Percentiles rank a stretch among this genome's conserved stretches.
phyloP scores from a whole-genome alignment of 495 filamentous ascomycete genomes.

The Penicillium verhagenii region DNA sequence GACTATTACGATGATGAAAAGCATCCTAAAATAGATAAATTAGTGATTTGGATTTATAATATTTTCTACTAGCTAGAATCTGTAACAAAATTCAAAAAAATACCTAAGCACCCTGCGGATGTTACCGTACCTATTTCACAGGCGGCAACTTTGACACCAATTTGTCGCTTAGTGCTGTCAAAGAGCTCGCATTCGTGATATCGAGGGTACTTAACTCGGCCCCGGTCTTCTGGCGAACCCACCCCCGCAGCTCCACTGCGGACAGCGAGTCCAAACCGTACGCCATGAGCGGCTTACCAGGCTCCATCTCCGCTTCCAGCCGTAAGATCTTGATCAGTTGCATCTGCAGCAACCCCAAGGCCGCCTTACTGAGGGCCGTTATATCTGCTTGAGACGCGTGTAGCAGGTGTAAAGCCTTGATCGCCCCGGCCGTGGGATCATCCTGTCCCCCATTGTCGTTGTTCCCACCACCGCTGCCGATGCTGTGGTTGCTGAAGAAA shows the following conservation, averaged over 20 bases:
- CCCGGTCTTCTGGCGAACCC: not conserved
- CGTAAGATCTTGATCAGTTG: not conserved
- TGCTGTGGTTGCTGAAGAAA: not conserved
- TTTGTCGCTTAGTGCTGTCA: not conserved
- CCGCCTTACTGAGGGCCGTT: not conserved
- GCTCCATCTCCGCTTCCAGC: not conserved
- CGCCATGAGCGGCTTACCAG: not conserved
- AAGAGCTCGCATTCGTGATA: not conserved
- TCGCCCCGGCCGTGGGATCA: not conserved
- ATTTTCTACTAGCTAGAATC: no score
- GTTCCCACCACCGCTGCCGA: not conserved
- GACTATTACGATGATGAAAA: no score
- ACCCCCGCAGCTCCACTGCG: not conserved
- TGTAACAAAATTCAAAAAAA: no score
- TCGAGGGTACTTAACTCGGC: not conserved
- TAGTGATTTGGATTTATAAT: no score
- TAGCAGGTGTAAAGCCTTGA: not conserved
- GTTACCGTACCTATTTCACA: not conserved
- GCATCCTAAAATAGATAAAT: no score
- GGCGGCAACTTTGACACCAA: not conserved
- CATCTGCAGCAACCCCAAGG: not conserved
- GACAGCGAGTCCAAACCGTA: not conserved
- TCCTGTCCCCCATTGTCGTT: not conserved
- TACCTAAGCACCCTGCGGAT: no score
- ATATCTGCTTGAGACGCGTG: not conserved